Base-by-base conservation (phyloP, 306 rosid genomes). In the Ceratonia siliqua region DNA sequence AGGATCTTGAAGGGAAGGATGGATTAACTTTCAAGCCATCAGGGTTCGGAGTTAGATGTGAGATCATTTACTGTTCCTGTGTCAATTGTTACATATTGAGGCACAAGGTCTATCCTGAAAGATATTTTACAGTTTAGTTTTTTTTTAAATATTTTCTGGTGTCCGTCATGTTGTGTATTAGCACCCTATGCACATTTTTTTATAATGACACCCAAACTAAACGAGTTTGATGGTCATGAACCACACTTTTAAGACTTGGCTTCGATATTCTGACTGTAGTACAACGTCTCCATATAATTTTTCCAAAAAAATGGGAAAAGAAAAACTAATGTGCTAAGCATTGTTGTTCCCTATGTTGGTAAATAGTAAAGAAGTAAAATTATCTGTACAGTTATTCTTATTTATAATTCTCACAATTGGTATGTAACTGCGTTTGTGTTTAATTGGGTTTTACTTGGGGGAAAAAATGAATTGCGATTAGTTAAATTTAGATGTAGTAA, bases 1-100 rank as follows among this genome's bases (percentile, higher is more conserved):
- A 89, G 91, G 82, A 87, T 92, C 86, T 85, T 95, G 87, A 95
- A 92, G 81, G 97, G 99, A 78, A 88, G 99, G 74, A 95, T 90
- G 99, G 99, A 95, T 77, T 95, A 84, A 84, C 46, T 54, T 71
- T 4, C 22, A 66, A 35, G 74, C 50, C 41, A 36, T 24, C 57
- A 41, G 61, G 53, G 35, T 33, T 64, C 18, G 48, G 50, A 41
- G 72, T 45, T 76, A 62, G 68, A 71, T 79, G 28, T 8, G n/a
- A 75, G 76, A 56, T 49, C 62, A 45, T 63, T 53, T 53, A 54
- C 74, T 25, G 5, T 8, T 54, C 75, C 32, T 35, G 33, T 38
- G 69, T 32, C 57, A 10, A 45, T 27, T 70, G 72, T 52, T 68
- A 38, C 66, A 21, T 72, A 71, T 38, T 42, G 72, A 68, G 72